Conservation (phyloP, 768 basidiomycete genomes). For the Calocera cornea region DNA sequence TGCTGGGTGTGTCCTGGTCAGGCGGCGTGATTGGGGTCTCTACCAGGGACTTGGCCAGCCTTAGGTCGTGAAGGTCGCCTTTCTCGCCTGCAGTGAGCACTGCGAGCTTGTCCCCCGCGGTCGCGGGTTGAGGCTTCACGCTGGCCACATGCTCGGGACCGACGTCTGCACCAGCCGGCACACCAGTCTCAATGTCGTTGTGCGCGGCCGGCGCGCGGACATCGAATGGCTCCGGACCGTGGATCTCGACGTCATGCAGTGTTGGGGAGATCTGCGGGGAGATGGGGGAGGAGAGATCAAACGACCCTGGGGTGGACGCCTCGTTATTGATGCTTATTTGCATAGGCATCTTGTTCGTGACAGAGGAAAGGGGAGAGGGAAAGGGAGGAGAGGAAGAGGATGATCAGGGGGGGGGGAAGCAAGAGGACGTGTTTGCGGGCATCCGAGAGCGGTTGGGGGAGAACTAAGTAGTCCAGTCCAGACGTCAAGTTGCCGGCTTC, state of each 20-base stretch:
- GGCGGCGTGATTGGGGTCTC: background rate
- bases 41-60: background rate
- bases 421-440: background rate
- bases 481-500: background rate
- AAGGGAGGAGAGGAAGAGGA: background rate
- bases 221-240: background rate
- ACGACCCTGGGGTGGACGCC: background rate
- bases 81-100: background rate
- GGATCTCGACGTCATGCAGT: background rate
- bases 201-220: background rate
- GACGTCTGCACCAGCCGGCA: background rate
- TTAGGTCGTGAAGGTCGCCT: background rate
- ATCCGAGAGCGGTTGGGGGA: background rate
- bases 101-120: background rate
- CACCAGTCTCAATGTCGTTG: background rate
- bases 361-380: background rate
- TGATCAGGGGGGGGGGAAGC: background rate
- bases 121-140: background rate
- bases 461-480: background rate
- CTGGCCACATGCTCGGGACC: background rate
- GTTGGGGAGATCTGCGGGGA: conserved; percentile 1
- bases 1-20: background rate
- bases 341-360: background rate
- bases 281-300: background rate
- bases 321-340: background rate